Base-by-base conservation (phyloP, 371 early-diverging fungal genomes). In the Syncephalis fuscata region DNA sequence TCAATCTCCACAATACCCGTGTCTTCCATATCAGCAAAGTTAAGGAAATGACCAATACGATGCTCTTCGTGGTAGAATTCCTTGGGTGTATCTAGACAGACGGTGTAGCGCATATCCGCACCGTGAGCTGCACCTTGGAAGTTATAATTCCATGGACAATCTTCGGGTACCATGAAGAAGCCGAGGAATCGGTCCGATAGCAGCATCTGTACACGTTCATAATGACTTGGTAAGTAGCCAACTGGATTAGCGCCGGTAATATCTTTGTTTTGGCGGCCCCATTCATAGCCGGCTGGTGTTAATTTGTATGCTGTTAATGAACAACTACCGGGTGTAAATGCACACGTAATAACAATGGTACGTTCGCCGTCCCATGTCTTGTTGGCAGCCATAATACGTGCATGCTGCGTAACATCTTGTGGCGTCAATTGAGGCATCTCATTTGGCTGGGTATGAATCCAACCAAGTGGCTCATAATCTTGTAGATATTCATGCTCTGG, bases 251-350 rank as follows among this genome's bases (percentile, higher is more conserved):
- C 69, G 45, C 77, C 67, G 23, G 71, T 69, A 48, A 60, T 58
- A 55, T 85, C 85, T 52, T 73, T 68, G 63, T 83, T 83, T 48
- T 69, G 74, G 50, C 84, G 74, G 41, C 93, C 94, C 96, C 96
- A 95, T 65, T 94, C 95, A 54, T 82, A 90, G 20, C 98, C 96
- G 7, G 76, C 68, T 16, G 94, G 91, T 1, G 96, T 94, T 32
- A 94, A 62, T 66, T 91, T 90, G 70, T 92, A 95, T 16, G 91
- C 88, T 0, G 92, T 83, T 56, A 97, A 65, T 3, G 96, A 91
- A 61, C 92, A 92, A 19, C 92, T 92, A 37, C 98, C 98, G 2
- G 98, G 98, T 0, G 95, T 96, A 61, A 97, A 94, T 15, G 92
- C 83, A 58, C 90, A 88, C 0, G 94, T 92, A 45, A 94, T 75